Base-by-base conservation (phyloP, 805 yeast genomes). In the Kurtzmaniella fragi region DNA sequence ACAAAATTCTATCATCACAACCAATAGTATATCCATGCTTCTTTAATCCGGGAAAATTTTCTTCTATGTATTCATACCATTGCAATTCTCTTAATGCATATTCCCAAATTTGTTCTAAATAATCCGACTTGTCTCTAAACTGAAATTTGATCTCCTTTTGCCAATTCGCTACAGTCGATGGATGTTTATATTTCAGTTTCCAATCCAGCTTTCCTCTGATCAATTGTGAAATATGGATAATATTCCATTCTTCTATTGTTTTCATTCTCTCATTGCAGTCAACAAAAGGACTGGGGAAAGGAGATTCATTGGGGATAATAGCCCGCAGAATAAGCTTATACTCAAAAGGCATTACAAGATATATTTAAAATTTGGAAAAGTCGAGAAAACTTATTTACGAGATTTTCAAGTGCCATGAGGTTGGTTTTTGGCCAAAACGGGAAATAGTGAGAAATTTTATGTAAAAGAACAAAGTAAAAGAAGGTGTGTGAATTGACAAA, bases 121-220 rank as follows among this genome's bases (percentile, higher is more conserved):
- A 43, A 11, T 14, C 15, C 1, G 50, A 39, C 14, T 29, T 33
- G 28, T 14, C 37, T 4, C 27, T 14, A 29, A 41, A 15, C 10
- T 17, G 14, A 8, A 16, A 20, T 17, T 13, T 16, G 7, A 52
- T 25, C 35, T 61, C 67, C 4, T 31, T 28, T 37, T 37, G 47
- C 67, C 67, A 62, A 41, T 54, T 56, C 2, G 33, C 42, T 5
- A 41, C 38, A 37, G 61, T 52, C n/a, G 31, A 46, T 3, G 44
- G 42, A 35, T 61, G 43, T 20, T 48, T 45, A 30, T 40, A 46
- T 37, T 61, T 59, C 1, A 32, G 10, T 43, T 49, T 42, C 67
- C 67, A 62, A 8, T 55, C 44, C 9, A 55, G 57, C 43, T 57
- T 61, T 16, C 16, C 34, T 6, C 64, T 48, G 13, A 59, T 52